A percentile compares a stretch with the other conserved stretches of the same genome.
Evolutionary conservation across 495 filamentous ascomycete species (phyloP).

Genomic region (Tricharina praecox): DNA sequence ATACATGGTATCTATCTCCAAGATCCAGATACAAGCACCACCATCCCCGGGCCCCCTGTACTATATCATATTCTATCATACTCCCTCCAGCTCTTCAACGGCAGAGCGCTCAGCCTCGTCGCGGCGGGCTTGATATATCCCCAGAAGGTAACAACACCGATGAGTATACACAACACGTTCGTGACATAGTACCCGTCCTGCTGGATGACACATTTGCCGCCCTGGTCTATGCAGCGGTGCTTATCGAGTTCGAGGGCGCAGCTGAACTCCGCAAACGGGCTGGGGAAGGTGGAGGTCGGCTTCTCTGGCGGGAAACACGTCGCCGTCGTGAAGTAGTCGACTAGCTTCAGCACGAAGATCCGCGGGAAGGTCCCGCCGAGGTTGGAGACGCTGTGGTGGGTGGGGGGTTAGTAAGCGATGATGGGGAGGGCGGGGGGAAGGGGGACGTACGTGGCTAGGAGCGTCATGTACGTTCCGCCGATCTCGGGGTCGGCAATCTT

Average conservation of each 20-base stretch:
- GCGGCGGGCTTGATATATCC: slow-evolving; percentile 73
- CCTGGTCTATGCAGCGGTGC: slow-evolving; percentile 57
- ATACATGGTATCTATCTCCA: too few relatives aligned
- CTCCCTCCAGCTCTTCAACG: slow-evolving; percentile 68
- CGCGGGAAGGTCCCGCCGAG: slow-evolving; percentile 92
- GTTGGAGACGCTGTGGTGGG: slow-evolving; percentile 59
- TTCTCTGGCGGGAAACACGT: too few relatives aligned
- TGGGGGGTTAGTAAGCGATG: neutral
- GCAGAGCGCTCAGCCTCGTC: slow-evolving; percentile 61
- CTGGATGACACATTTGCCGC: slow-evolving; percentile 55
- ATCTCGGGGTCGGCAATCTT: slow-evolving; percentile 86
- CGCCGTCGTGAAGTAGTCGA: slow-evolving; percentile 77
- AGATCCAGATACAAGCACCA: too few relatives aligned
- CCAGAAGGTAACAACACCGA: slow-evolving; percentile 68
- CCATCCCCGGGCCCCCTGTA: neutral
- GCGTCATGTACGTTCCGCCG: slow-evolving; percentile 96
- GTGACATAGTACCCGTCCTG: slow-evolving; percentile 89
- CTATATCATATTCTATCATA: slow-evolving; percentile 3
- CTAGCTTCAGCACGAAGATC: slow-evolving; percentile 82
- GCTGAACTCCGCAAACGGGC: slow-evolving; percentile 50
- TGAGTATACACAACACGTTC: slow-evolving; percentile 77
- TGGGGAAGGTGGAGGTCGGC: slow-evolving; percentile 15
- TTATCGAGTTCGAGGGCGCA: slow-evolving; percentile 77
- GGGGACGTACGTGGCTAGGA: slow-evolving; percentile 77
- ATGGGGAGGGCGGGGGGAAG: neutral